Percentiles rank a stretch among this genome's conserved stretches.
Evolutionary conservation across 1,284 basidiomycete genomes (phyloP).

Genomic region (Rhodotorula sp.): DNA sequence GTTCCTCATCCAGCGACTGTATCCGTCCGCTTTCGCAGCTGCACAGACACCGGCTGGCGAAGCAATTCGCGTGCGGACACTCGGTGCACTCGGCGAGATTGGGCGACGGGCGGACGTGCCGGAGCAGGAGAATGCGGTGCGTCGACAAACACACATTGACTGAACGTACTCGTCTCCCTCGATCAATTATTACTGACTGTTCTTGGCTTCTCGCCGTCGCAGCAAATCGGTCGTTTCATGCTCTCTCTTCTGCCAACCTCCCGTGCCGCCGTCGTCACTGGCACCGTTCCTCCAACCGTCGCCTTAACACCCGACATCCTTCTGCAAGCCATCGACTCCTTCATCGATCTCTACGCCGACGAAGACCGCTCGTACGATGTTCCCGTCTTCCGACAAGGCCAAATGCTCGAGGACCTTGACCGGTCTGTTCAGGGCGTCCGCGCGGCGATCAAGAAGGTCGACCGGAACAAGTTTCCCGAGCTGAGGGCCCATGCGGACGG

Average conservation of each 20-base stretch:
- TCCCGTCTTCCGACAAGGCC: conserved; percentile 66
- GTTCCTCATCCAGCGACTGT: conserved; percentile 31
- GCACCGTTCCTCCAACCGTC: conserved; percentile 39
- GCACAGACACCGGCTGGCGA: conserved; percentile 33
- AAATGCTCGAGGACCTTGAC: conserved; percentile 58
- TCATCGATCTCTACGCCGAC: conserved; percentile 95
- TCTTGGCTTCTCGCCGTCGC: neutral
- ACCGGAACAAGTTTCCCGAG: conserved; percentile 52
- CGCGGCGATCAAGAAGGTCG: conserved; percentile 56
- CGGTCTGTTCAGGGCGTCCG: conserved; percentile 60
- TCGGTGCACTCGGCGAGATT: conserved; percentile 76
- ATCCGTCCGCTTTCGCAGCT: conserved; percentile 28
- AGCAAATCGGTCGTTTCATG: conserved; percentile 69
- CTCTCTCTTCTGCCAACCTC: conserved; percentile 56
- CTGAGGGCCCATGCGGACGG: conserved; percentile 54
- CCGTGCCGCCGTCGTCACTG: conserved; percentile 32
- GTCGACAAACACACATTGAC: neutral
- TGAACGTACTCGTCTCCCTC: neutral
- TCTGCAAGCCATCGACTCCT: conserved; percentile 75
- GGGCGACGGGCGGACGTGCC: conserved; percentile 64
- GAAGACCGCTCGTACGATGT: conserved; percentile 77
- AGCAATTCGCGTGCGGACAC: conserved; percentile 34
- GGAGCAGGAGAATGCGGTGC: conserved; percentile 10
- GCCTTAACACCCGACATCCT: conserved; percentile 64
- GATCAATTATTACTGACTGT: neutral